Base-by-base conservation (phyloP, 225 moss, liverwort and hornwort species). In the Straminergon stramineum region DNA sequence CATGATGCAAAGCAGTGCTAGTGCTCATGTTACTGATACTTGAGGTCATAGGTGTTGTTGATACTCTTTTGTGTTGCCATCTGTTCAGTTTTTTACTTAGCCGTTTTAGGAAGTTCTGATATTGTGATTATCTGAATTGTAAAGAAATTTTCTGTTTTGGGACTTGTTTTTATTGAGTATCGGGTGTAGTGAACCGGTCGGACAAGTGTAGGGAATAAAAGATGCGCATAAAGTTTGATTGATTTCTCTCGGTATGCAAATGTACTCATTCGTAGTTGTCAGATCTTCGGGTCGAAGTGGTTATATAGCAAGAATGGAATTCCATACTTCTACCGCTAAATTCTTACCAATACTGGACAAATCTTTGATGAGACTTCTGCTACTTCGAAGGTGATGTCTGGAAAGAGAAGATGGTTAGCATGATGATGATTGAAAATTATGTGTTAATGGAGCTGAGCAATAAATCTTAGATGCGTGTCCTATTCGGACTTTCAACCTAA, bases 1-100 rank as follows among this genome's bases (percentile, higher is more conserved):
- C 71, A 93, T 96, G 75, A 84, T 99, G 92, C 97, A 99, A 90
- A 93, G 96, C 51, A 43, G 26, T 55, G 84, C 88, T 34, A 77
- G 76, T 30, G 89, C 89, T 41, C 89, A 89, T 66, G 78, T 61
- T 58, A 53, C 83, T 64, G 75, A 91, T 41, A 14, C 73, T 63
- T 90, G 82, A 77, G 60, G 35, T 35, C 61, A 48, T 35, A 45
- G 32, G 41, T 37, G 68, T 70, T 45, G 69, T 37, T 22, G 19
- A 19, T 63, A 48, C 35, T 57, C 58, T 67, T 55, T 35, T 37
- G 15, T 34, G 68, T 26, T 15, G 51, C 34, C 51, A 75, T 83
- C 21, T 75, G 52, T 30, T 71, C 19, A 28, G 15, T 41, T 41
- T 67, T 45, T 85, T 6, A 69, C 35, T 20, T 31, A 2, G 22